Evolutionary conservation across 2,329 filamentous ascomycete species (phyloP).

Genomic region (Cryphonectria parasitica): DNA sequence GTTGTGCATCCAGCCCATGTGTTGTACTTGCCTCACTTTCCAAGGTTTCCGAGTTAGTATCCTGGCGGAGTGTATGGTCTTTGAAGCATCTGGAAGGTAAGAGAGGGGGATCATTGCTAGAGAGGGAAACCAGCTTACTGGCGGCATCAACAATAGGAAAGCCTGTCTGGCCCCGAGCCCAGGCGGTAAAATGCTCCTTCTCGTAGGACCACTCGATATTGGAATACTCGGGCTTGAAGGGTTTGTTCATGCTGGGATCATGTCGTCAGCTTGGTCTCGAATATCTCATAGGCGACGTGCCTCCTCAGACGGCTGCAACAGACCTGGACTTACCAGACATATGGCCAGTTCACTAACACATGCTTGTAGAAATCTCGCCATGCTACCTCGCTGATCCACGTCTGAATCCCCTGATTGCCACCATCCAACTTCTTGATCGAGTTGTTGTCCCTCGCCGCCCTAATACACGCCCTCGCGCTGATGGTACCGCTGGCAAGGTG

Average conservation of each 20-base stretch:
- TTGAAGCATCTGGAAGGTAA: too few relatives aligned
- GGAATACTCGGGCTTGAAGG: constrained; percentile 79
- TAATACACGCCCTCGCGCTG: constrained; percentile 67
- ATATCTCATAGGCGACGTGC: not conserved
- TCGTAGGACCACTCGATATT: constrained; percentile 84
- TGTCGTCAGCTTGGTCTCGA: not conserved
- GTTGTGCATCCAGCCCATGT: constrained; percentile 81
- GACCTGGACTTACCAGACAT: constrained; percentile 60
- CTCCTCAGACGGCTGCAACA: constrained; percentile 35
- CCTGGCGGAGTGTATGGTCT: not conserved
- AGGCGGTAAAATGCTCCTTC: constrained; percentile 68
- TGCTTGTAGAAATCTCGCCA: constrained; percentile 91
- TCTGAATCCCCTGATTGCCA: constrained; percentile 66
- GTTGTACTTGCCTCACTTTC: constrained; percentile 68
- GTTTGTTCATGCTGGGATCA: constrained; percentile 58
- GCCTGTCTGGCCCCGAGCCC: constrained; percentile 74
- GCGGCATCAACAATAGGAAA: constrained; percentile 85
- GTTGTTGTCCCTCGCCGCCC: constrained; percentile 62
- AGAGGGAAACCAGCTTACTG: constrained; percentile 39
- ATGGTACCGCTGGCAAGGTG: constrained; percentile 71
- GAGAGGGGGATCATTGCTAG: too few relatives aligned
- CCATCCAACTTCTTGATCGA: constrained; percentile 67
- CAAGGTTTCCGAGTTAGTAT: not conserved
- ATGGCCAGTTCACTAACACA: constrained; percentile 83
- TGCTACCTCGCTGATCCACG: constrained; percentile 82